Base-by-base conservation (phyloP, 306 rosid species). In the Vigna trinervia region DNA sequence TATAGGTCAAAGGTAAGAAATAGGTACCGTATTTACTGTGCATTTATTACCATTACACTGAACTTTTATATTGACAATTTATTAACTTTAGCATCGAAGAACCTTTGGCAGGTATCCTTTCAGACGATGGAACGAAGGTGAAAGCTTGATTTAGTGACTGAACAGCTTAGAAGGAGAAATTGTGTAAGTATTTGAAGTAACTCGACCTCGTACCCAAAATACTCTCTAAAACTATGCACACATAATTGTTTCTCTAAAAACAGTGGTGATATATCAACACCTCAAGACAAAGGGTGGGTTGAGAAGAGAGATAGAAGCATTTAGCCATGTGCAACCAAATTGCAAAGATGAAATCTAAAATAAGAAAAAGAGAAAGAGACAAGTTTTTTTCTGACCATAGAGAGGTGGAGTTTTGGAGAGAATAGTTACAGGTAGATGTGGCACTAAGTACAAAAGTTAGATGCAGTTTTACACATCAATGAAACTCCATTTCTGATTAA, bases 291-390 rank as follows among this genome's bases (percentile, higher is more conserved):
- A 10, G 19, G 20, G 45, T 1, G 15, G 48, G 48, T 5, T 20
- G 13, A 6, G 11, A 26, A 26, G 28, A 26, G 28, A 26, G 28
- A 26, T 26, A 70, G 66, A 0, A 58, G 15, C 61, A 73, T 45
- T 12, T 9, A 12, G 23, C 74, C 41, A 57, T 14, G 26, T 32
- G 51, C 12, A 56, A 46, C 74, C 65, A 48, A 75, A 36, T 30
- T 39, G 50, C 30, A 72, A 32, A 71, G 28, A 8, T 13, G 57
- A 45, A 66, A 71, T 74, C 30, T 17, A 30, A 58, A 58, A 59
- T 17, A 41, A 30, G 34, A 30, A 69, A 39, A 51, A 80, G 19
- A 17, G n/a, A 51, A 82, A 13, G 28, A 41, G 0, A 23, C 57
- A 41, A 48, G 57, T 41, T 57, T 17, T 62, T 71, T 41, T 32